Base-by-base conservation (phyloP, 208 protist species). In the Trypanosoma lewisi region DNA sequence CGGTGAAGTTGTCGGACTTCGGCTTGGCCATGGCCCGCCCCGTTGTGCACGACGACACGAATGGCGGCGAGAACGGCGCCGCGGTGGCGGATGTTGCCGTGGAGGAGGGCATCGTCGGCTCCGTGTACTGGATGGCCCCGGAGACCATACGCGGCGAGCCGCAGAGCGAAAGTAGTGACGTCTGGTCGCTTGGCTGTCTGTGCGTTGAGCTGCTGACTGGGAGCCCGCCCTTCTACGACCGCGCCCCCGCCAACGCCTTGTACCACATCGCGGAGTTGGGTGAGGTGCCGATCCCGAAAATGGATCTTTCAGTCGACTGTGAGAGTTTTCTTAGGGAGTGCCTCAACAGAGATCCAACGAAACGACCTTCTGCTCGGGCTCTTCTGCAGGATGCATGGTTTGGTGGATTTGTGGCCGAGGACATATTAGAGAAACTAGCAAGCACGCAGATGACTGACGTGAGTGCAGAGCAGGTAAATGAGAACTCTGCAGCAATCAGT, bases 1-100 rank as follows among this genome's bases (percentile, higher is more conserved):
- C 74, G 50, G 76, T 95, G 49, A 97, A 96, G 73, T 58, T 97
- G 9, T 89, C 84, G 0, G 93, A 97, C 66, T 96, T 97, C 67
- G 93, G 91, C 19, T 77, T 97, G 1, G 85, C 85, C 16, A 59
- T 76, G 44, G 23, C 55, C 7, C 54, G 42, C 27, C 23, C 50
- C 12, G 12, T 48, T 27, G 45, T 55, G 27, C 30, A 41, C 0
- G 49, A 34, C 16, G 47, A 65, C 12, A 21, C 9, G 21, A 31
- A 19, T 21, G 41, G 12, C 39, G 53, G 30, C 30, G 58, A 59
- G 23, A 28, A 5, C 23, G 37, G 69, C n/a, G 48, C 30, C 39
- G 37, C 50, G 17, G 60, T 16, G 16, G 53, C 19, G 4, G 47
- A 44, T 4, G 63, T 47, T 14, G 36, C 44, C 27, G 34, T 42